Percentiles rank a stretch among this genome's conserved stretches.
These are phyloP conservation scores for Stagonosporopsis cucurbitacearum DNA, from an alignment of 2,329 filamentous ascomycete species.

Conservation along the genomic window DNA sequence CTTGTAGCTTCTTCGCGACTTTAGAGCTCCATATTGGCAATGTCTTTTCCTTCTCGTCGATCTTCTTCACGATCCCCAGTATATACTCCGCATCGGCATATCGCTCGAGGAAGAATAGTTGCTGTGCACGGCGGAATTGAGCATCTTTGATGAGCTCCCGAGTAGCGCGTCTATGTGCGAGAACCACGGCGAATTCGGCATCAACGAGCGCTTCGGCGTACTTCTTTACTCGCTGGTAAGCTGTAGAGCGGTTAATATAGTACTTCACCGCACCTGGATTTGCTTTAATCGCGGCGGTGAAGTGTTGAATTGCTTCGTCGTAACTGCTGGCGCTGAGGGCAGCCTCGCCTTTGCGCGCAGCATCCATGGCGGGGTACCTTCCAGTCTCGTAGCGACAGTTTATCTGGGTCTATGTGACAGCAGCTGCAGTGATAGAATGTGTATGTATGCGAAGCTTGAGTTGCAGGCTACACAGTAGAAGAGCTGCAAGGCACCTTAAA, in stretches of 20 bases:
- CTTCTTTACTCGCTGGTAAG: conserved; percentile 68
- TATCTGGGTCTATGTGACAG: not conserved
- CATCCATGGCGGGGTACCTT: conserved; percentile 55
- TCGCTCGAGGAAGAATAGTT: conserved; percentile 71
- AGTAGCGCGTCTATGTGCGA: conserved; percentile 75
- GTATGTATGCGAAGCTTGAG: not conserved
- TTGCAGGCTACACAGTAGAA: not conserved
- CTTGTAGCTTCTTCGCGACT: conserved; percentile 59
- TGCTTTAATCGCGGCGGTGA: conserved; percentile 68
- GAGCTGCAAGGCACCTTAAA: not conserved
- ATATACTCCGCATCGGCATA: conserved; percentile 79
- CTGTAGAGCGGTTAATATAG: conserved; percentile 81
- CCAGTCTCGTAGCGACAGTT: not conserved
- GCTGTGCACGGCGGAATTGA: conserved; percentile 79
- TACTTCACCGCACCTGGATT: conserved; percentile 74
- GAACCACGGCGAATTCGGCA: conserved; percentile 60
- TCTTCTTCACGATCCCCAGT: conserved; percentile 63
- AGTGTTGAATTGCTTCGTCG: conserved; percentile 69
- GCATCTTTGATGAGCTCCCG: conserved; percentile 79
- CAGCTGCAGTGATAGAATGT: not conserved
- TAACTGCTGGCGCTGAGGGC: conserved; percentile 70
- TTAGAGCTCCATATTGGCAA: conserved; percentile 66
- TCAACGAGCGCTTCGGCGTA: conserved; percentile 58
- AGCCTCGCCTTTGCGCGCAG: conserved; percentile 63
- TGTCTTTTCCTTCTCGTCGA: conserved; percentile 60